phyloP scores from a whole-genome alignment of 1,284 basidiomycete species.

The Singerocomus rubriflavus region DNA sequence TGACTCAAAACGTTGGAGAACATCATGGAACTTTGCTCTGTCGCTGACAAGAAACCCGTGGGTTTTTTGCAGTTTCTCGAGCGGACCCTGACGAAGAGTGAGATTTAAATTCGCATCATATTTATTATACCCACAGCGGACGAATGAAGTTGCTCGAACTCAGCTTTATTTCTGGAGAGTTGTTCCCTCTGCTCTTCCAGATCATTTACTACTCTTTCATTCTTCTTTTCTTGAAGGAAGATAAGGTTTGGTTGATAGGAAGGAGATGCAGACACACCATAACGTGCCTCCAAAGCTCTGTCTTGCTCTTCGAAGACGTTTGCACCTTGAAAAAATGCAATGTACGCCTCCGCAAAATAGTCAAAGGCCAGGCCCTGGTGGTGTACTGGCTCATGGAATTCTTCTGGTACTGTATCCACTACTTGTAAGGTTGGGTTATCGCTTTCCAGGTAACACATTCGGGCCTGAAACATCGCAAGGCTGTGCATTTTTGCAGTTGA shows the following conservation, averaged over 20 bases:
- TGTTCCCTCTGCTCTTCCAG: slow-evolving; percentile 53
- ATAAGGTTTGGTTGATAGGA: slow-evolving; percentile 8
- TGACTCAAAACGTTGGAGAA: slow-evolving; percentile 59
- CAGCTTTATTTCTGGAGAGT: slow-evolving; percentile 45
- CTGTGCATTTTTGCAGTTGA: neutral
- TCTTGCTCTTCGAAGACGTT: slow-evolving; percentile 75
- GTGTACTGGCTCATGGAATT: slow-evolving; percentile 70
- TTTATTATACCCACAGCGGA: slow-evolving; percentile 45
- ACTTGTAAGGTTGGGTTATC: slow-evolving; percentile 65
- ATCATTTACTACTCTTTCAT: slow-evolving; percentile 57
- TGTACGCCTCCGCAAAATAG: slow-evolving; percentile 69
- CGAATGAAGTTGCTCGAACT: slow-evolving; percentile 57
- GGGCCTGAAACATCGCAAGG: slow-evolving; percentile 26
- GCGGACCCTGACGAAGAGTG: slow-evolving; percentile 51
- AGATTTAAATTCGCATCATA: slow-evolving; percentile 2
- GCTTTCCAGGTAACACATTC: slow-evolving; percentile 55
- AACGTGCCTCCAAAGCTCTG: slow-evolving; percentile 66
- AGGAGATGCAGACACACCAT: slow-evolving; percentile 48
- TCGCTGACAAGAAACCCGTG: slow-evolving; percentile 59
- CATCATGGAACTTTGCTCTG: slow-evolving; percentile 67
- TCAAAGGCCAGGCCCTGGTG: slow-evolving; percentile 75
- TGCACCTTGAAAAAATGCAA: slow-evolving; percentile 64
- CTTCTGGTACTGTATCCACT: slow-evolving; percentile 55
- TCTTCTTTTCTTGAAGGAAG: slow-evolving; percentile 53
- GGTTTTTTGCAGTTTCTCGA: slow-evolving; percentile 56